Percentiles rank a stretch among this genome's conserved stretches.
phyloP scores from a whole-genome alignment of 108 stramenopile genomes.

The Parmales sp. region DNA sequence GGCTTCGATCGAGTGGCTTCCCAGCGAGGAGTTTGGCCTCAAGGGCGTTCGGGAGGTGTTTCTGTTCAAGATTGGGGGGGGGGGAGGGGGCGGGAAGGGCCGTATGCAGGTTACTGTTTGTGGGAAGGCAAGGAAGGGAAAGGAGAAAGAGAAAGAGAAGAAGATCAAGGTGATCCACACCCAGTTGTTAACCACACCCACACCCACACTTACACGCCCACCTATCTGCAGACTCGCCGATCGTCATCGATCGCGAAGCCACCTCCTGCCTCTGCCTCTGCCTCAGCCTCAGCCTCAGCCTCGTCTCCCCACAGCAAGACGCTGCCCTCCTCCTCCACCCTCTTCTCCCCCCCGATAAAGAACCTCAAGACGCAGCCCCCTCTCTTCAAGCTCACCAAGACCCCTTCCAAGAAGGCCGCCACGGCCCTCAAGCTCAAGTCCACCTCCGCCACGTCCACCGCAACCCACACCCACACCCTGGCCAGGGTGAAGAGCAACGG shows the following conservation, averaged over 20 bases:
- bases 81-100: no score
- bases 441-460: background rate
- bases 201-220: no score
- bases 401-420: background rate
- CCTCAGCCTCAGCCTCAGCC: background rate
- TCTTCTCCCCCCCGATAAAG: background rate
- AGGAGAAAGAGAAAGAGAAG: background rate
- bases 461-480: background rate
- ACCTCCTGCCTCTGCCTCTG: background rate
- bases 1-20: no score
- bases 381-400: no score
- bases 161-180: background rate
- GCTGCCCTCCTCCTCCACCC: background rate
- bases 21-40: no score
- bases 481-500: slow-evolving; percentile 19
- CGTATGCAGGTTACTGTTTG: slow-evolving; percentile 9
- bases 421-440: background rate
- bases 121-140: slow-evolving; percentile 7
- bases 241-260: background rate
- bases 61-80: no score
- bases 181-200: background rate
- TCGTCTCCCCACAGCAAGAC: background rate
- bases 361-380: no score
- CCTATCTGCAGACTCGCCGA: background rate
- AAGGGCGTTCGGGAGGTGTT: no score